Base-by-base conservation (phyloP, 2,329 filamentous ascomycete genomes). In the Raffaelea albimanens region DNA sequence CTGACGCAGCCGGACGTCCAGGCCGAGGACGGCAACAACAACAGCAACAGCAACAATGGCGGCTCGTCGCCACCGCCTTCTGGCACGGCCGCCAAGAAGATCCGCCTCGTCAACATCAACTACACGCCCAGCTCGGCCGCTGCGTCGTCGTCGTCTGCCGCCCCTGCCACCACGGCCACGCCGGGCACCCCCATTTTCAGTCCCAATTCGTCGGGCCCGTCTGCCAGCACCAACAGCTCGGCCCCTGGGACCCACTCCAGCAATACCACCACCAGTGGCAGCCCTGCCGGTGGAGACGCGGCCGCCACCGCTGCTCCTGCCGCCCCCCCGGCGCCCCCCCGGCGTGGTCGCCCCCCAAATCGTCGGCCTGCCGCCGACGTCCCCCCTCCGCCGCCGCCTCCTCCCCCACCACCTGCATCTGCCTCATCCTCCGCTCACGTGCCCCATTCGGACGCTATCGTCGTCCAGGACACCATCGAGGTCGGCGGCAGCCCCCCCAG, bases 391-490 rank as follows among this genome's bases (percentile, higher is more conserved):
- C 39, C n/a, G 14, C 9, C 36, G 5, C 18, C 29, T 14, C 19
- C 25, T 14, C 45, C 40, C 20, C 19, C 23, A 22, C 39, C 25
- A 7, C 13, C 25, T 29, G 25, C 25, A 7, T 7, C 25, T 7
- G 7, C 25, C 7, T 13, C 25, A 29, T 38, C 34, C 14, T 38
- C 34, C 47, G 65, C 62, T 4, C 58, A 64, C 45, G 60, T 59
- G 45, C 57, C 60, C 23, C 55, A 55, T 3, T 60, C 64, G 1
- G 62, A 65, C 41, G 70, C 70, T 23, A 69, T 76, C 40, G 71
- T 78, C 23, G 72, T 78, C 29, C 70, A 75, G 57, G 75, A 79
- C 56, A 78, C 74, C 14, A 79, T 79, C 50, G 71, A 78, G 55
- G 75, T 78, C 43, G 72, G 73, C 42, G 69, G 71, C 38, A 63